phyloP scores from a whole-genome alignment of 1,284 basidiomycete genomes.

The Ustilago xerochloae region DNA sequence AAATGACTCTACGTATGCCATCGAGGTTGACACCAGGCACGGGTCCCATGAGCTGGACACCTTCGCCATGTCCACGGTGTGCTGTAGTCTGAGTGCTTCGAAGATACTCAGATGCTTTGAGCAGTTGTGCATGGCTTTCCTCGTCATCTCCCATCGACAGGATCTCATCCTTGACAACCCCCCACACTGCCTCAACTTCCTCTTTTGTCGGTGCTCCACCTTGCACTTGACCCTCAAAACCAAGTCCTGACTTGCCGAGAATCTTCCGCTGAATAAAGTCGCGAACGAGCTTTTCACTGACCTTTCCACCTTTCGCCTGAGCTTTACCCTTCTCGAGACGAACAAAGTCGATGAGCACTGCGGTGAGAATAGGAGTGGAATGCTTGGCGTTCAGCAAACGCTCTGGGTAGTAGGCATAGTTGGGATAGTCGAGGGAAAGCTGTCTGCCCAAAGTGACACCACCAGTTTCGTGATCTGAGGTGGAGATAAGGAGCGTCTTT shows the following conservation, averaged over 20 bases:
- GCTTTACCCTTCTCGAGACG: slow-evolving; percentile 3
- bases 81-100: slow-evolving; percentile 3
- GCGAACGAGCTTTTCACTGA: slow-evolving; percentile 23
- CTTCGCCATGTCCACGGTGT: background rate
- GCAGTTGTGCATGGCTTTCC: background rate
- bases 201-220: slow-evolving; percentile 42
- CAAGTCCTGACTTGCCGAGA: slow-evolving; percentile 41
- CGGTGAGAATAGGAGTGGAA: slow-evolving; percentile 63
- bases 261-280: slow-evolving; percentile 42
- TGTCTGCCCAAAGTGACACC: slow-evolving; percentile 69
- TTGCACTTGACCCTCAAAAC: slow-evolving; percentile 11
- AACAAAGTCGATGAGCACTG: slow-evolving; percentile 53
- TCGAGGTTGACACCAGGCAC: slow-evolving; percentile 43
- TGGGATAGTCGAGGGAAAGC: slow-evolving; percentile 62
- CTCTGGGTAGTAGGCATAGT: slow-evolving; percentile 68
- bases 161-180: slow-evolving; percentile 29
- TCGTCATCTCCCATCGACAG: slow-evolving; percentile 8
- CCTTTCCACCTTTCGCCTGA: background rate
- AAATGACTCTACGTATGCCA: slow-evolving; percentile 41
- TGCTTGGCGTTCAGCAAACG: slow-evolving; percentile 65
- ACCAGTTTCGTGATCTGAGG: slow-evolving; percentile 70
- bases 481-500: slow-evolving; percentile 67
- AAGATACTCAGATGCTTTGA: background rate
- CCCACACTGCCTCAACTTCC: slow-evolving; percentile 62
- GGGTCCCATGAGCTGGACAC: slow-evolving; percentile 13